phyloP scores from a whole-genome alignment of 345 rosid species.

The Acer saccharum region DNA sequence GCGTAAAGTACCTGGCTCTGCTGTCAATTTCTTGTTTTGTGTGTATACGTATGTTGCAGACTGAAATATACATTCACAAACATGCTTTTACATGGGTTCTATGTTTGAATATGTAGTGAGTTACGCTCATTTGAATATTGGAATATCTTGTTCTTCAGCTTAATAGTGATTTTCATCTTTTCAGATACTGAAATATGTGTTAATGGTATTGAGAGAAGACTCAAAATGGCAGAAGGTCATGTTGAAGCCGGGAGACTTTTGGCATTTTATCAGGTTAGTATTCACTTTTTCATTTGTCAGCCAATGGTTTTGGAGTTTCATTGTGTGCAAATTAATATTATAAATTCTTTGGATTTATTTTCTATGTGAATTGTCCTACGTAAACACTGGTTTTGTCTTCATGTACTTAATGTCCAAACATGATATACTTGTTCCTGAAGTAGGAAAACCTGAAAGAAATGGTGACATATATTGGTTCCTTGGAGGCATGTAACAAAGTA shows the following conservation, averaged over 20 bases:
- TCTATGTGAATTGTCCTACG: neutral
- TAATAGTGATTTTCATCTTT: conserved; percentile 28
- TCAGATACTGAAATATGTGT: conserved; percentile 45
- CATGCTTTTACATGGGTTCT: neutral
- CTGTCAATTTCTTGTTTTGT: too few relatives aligned
- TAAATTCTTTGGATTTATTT: neutral
- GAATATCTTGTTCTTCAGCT: conserved; percentile 13
- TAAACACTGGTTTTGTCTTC: neutral
- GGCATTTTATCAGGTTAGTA: conserved; percentile 79
- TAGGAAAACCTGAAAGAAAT: neutral
- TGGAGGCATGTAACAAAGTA: neutral
- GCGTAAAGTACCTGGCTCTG: too few relatives aligned
- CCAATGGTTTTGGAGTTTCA: conserved; percentile 6
- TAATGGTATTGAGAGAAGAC: conserved; percentile 57
- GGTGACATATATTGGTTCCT: conserved; percentile 4
- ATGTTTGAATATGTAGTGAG: neutral
- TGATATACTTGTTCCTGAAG: neutral
- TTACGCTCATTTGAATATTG: neutral
- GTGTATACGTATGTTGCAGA: too few relatives aligned
- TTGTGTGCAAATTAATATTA: neutral
- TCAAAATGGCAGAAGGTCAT: conserved; percentile 79
- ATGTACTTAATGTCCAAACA: neutral
- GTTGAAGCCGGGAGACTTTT: conserved; percentile 91
- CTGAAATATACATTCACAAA: neutral
- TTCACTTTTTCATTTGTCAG: conserved; percentile 8